Percentiles rank a stretch among this genome's conserved stretches.
Conservation (phyloP, 305 asterid genomes). For the Solanum hybrid region DNA sequence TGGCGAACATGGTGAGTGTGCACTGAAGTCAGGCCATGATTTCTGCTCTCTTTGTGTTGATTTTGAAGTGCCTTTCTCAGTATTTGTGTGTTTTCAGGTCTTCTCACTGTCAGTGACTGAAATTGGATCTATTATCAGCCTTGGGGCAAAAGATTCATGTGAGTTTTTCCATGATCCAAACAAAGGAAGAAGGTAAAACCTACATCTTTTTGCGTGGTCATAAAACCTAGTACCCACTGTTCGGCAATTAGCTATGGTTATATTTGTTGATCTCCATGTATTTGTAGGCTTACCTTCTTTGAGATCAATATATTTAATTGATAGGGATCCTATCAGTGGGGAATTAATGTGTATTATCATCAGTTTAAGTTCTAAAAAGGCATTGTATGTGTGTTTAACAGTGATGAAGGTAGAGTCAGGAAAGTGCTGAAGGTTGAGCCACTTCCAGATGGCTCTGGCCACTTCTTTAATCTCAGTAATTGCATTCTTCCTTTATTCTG, state of each 20-base stretch:
- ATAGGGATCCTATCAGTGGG: neutral
- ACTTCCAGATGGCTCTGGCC: slow-evolving; percentile 96
- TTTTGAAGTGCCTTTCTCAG: neutral
- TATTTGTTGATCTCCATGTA: neutral
- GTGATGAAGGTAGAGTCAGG: slow-evolving; percentile 93
- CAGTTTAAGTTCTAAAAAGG: neutral
- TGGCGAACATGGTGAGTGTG: neutral
- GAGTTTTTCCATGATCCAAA: slow-evolving; percentile 93
- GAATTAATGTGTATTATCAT: neutral
- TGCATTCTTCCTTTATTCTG: slow-evolving; percentile 4
- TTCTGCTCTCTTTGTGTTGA: neutral
- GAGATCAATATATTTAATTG: neutral
- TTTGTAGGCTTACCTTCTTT: neutral
- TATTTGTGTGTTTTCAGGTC: slow-evolving; percentile 40
- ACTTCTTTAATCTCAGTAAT: slow-evolving; percentile 89
- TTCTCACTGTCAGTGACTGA: slow-evolving; percentile 79
- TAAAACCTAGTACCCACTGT: neutral
- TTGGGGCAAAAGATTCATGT: slow-evolving; percentile 77
- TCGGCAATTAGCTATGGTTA: neutral
- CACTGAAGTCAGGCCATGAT: neutral
- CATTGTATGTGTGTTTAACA: slow-evolving; percentile 23
- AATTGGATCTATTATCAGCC: slow-evolving; percentile 73
- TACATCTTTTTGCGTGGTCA: neutral
- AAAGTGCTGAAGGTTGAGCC: slow-evolving; percentile 96
- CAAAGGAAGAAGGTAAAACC: slow-evolving; percentile 72